Evolutionary conservation across 2,329 filamentous ascomycete genomes (phyloP), one percentile per base, ranked within the genome.

Genomic region (Colletotrichum gloeosporioides): DNA sequence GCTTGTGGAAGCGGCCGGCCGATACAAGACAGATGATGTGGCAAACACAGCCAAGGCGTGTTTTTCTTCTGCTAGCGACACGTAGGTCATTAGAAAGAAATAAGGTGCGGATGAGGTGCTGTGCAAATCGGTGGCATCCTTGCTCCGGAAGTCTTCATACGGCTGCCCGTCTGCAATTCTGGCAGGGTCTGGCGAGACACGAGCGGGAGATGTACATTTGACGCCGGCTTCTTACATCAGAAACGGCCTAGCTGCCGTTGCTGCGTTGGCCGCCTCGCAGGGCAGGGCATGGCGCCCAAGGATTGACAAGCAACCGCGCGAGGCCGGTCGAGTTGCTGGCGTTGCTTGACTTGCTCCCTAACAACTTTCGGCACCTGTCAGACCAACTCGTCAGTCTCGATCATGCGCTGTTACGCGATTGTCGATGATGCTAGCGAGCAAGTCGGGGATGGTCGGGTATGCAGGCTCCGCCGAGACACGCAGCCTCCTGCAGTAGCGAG

Each of bases 241-340:
- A 34, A 59, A 22, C 27, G 49, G 70, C 49, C 34, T 74, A 69
- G 57, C n/a, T 69, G 59, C 70, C 70, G 59, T 73, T 74, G 74
- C 59, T 76, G 70, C 32, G 74, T 61, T 76, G 74, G 70, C 74
- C 39, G 74, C 70, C 73, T 76, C 18, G 64, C 73, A 69, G 70
- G 70, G 63, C 70, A 25, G 29, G 13, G 73, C 73, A 69, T 65
- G 70, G 63, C 73, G 25, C 29, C 15, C 69, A 67, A 63, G 73
- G n/a, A 73, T 73, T 39, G 61, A 36, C 34, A 75, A 29, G 62
- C 31, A 39, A 55, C 13, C 22, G 53, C 18, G 57, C 36, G 53
- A 32, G 27, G 31, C 61, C 53, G 49, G 49, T 32, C 34, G 32
- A 73, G 29, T 55, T 34, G 49, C 27, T 36, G 57, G 49, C n/a